Base-by-base conservation (phyloP, 371 early-diverging fungal species). In the Basidiobolus heterosporus region DNA sequence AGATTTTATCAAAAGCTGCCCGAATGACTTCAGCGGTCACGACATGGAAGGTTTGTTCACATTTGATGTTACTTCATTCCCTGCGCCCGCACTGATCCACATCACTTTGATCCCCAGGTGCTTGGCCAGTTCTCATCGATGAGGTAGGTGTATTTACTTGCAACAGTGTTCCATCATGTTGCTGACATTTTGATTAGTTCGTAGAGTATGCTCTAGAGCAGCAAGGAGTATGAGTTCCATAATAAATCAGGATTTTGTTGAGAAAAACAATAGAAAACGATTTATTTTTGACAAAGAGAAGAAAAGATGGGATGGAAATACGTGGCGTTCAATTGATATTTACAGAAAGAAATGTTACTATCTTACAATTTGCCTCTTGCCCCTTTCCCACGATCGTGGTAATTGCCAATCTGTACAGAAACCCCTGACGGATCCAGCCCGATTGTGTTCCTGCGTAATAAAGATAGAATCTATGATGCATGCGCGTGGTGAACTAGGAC, bases 81-180 rank as follows among this genome's bases (percentile, higher is more conserved):
- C 21, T 38, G 16, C 16, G 17, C 0, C 19, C 13, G 7, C 14
- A 30, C 24, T 36, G 2, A 24, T 11, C 3, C n/a, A n/a, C n/a
- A n/a, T n/a, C n/a, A n/a, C n/a, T 44, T 41, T 21, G 13, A 19
- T 21, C 15, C 41, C 11, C 49, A 59, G 66, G 69, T 19, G 85
- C 87, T 41, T 87, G 87, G 87, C 87, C 87, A 9, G 72, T 79
- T 20, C 59, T 83, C 38, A 81, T 83, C 55, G 87, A 87, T 53
- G 75, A 79, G 47, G 74, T 73, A 66, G 48, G 56, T 53, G 13
- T 7, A 20, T 11, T 23, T 17, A 8, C 20, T 8, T 38, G 4
- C 13, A 38, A 4, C 39, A 38, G 17, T 38, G 17, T 7, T 36
- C 6, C 13, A 13, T 13, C 36, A 36, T 13, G 36, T n/a, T n/a